Base-by-base conservation (phyloP, 495 filamentous ascomycete species). In the Penicillium paxilli region DNA sequence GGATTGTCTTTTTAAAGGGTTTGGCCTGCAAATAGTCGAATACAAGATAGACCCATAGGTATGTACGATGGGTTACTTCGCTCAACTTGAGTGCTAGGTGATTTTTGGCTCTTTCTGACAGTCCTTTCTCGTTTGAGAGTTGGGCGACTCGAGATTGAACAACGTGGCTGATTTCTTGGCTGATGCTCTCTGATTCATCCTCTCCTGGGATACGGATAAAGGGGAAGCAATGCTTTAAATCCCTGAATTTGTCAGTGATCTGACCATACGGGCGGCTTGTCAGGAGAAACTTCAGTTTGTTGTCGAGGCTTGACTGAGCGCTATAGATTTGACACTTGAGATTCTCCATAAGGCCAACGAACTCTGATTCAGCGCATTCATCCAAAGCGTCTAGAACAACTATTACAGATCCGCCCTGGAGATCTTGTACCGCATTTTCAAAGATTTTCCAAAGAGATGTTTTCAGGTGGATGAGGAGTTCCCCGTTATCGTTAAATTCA, bases 301-400 rank as follows among this genome's bases (percentile, higher is more conserved):
- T 17, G 17, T 23, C 16, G 33, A 28, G 4, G 4, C 25, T 28
- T 28, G 25, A 10, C 25, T 28, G 4, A 5, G 25, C 10, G 25
- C 5, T 28, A 28, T 5, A 28, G 25, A 28, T 28, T 28, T 28
- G 25, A 28, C 10, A 28, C n/a, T n/a, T n/a, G n/a, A n/a, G n/a
- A n/a, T n/a, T n/a, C n/a, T n/a, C n/a, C n/a, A n/a, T n/a, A n/a
- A n/a, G n/a, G n/a, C n/a, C n/a, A n/a, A n/a, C n/a, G n/a, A n/a
- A n/a, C n/a, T n/a, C n/a, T n/a, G 25, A 4, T 28, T 42, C 22
- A 25, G 17, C 24, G 23, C 69, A 77, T 58, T 79, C 73, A 32
- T 79, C 73, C 3, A 77, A 51, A 38, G 72, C 72, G 68, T 79
- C 70, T 17, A 77, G 49, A 17, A 77, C 46, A 51, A 74, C 78